Conservation (phyloP, 2,329 filamentous ascomycete genomes). For the Trichophyton mentagrophytes region DNA sequence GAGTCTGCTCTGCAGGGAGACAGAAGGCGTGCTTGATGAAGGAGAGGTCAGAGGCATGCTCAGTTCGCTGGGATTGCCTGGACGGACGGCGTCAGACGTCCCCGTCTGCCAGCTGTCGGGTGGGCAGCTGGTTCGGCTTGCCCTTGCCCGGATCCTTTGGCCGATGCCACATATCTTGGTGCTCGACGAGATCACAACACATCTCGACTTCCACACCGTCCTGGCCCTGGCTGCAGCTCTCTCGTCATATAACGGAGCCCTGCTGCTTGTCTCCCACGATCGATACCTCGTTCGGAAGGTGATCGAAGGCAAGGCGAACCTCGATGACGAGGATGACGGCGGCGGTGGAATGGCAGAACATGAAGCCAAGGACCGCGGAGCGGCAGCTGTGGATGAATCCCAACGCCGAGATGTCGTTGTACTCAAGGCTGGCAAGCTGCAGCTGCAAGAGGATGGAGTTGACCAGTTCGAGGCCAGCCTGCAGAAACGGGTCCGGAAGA, state of each 20-base stretch:
- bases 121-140: constrained; percentile 58
- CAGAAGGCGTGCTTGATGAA: constrained; percentile 45
- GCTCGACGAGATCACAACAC: constrained; percentile 71
- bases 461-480: constrained; percentile 46
- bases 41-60: constrained; percentile 56
- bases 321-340: constrained; percentile 31
- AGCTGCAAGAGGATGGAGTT: constrained; percentile 46
- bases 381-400: constrained; percentile 28
- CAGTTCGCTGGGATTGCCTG: constrained; percentile 55
- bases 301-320: constrained; percentile 47
- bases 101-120: constrained; percentile 63
- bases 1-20: constrained; percentile 46
- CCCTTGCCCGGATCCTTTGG: constrained; percentile 58
- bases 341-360: constrained; percentile 19
- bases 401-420: constrained; percentile 48
- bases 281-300: constrained; percentile 66
- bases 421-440: constrained; percentile 46
- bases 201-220: constrained; percentile 73
- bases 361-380: constrained; percentile 9
- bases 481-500: constrained; percentile 4
- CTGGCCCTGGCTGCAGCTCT: constrained; percentile 56
- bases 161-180: constrained; percentile 57
- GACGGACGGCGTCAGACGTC: constrained; percentile 58
- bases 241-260: constrained; percentile 56
- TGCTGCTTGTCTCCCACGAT: constrained; percentile 70